Base-by-base conservation (phyloP, 1,284 basidiomycete genomes). In the Fereydounia khargensis region DNA sequence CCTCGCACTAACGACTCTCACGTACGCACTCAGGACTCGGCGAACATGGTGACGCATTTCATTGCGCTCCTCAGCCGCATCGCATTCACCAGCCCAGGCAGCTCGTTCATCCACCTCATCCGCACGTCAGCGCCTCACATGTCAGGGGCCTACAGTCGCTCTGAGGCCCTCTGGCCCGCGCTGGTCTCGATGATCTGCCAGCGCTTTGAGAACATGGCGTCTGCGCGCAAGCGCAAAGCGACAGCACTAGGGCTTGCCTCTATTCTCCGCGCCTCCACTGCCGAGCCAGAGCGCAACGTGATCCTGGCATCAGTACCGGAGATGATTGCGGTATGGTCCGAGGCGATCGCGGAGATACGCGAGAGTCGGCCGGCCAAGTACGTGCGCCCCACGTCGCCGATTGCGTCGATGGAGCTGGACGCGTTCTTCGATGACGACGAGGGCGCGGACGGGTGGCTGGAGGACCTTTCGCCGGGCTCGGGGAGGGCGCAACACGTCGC, bases 291-390 rank as follows among this genome's bases (percentile, higher is more conserved):
- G 24, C 4, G n/a, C 18, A 11, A 39, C 6, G 38, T 25, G 19
- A 41, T 73, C 16, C 44, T 58, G 3, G 41, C 38, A 3, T 35
- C 35, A 6, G 23, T 66, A 3, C 66, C 70, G 0, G 61, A 61
- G 8, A 49, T 73, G 48, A 52, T 70, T 14, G 53, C 64, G 3
- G 38, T 66, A 9, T 74, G 72, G 72, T 67, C 60, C 13, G 72
- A 71, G 42, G 53, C 64, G 35, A 35, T 74, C 11, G 63, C 60
- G 7, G 66, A 68, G 28, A 44, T 69, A 31, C 55, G 60, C 20
- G 63, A 70, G 41, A 24, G 37, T 4, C 47, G 40, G 16, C 23
- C 50, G 21, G 48, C 48, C 25, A 55, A 49, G 37, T 61, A 61
- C 17, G 16, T 42, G 13, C 38, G 60, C 3, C 57, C 60, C 1